These are phyloP conservation scores for Hemerocallis citrina DNA, from an alignment of 106 monocot species.

Conservation along the genomic window DNA sequence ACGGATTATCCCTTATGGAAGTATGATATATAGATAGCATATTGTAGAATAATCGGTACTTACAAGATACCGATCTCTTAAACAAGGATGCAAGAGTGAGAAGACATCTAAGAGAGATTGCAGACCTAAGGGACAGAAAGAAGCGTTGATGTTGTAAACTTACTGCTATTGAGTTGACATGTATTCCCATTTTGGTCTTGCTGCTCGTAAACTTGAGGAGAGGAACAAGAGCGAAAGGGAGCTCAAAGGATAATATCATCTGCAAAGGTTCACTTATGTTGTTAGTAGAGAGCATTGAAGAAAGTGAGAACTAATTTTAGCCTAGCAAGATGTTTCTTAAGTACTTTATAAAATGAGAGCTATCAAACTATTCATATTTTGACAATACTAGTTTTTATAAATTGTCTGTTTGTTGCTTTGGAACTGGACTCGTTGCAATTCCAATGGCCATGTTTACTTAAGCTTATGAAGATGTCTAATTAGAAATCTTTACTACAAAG, in stretches of 20 bases:
- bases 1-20: not conserved
- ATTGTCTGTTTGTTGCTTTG: no score
- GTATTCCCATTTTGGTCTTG: slow-evolving; percentile 77
- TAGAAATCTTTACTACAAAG: no score
- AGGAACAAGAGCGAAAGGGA: slow-evolving; percentile 92
- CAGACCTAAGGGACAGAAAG: not conserved
- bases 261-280: slow-evolving; percentile 21
- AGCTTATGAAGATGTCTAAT: no score
- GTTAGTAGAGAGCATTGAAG: not conserved
- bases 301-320: not conserved
- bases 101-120: not conserved
- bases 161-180: slow-evolving; percentile 65
- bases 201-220: slow-evolving; percentile 97
- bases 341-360: no score
- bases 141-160: slow-evolving; percentile 7
- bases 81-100: not conserved
- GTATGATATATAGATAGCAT: no score
- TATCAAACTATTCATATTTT: no score
- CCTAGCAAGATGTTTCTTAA: no score
- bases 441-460: no score
- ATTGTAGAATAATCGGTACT: no score
- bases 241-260: slow-evolving; percentile 98
- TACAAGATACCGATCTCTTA: no score
- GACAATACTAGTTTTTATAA: no score
- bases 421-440: no score